Evolutionary conservation across 208 protist species (phyloP).

Genomic region (Leishmania tropica): DNA sequence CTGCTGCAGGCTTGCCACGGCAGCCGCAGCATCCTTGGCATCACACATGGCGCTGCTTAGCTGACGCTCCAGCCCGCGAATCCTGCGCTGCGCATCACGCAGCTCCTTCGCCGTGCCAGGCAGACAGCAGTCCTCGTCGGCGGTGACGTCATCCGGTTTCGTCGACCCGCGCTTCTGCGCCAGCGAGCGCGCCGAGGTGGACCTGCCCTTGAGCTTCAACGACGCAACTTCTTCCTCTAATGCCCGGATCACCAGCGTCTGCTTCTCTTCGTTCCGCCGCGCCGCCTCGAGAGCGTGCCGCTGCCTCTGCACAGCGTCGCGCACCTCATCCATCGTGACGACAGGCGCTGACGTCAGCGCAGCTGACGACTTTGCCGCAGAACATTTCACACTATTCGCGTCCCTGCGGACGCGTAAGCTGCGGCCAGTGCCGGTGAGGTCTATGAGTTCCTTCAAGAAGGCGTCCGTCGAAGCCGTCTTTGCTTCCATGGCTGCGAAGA

Average conservation of each 20-base stretch:
- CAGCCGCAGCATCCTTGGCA: slow-evolving; percentile 22
- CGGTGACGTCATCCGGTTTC: neutral
- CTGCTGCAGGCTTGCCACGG: slow-evolving; percentile 23
- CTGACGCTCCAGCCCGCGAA: slow-evolving; percentile 33
- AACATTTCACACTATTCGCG: slow-evolving; percentile 2
- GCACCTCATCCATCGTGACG: slow-evolving; percentile 40
- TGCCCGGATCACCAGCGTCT: slow-evolving; percentile 24
- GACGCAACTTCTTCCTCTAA: slow-evolving; percentile 36
- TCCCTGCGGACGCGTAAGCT: slow-evolving; percentile 30
- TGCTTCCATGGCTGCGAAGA: slow-evolving; percentile 25
- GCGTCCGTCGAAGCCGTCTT: slow-evolving; percentile 27
- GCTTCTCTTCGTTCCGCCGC: slow-evolving; percentile 17
- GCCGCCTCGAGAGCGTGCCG: slow-evolving; percentile 24
- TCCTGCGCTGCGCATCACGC: slow-evolving; percentile 22
- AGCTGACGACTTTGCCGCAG: neutral
- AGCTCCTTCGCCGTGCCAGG: slow-evolving; percentile 43
- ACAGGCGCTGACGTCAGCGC: neutral
- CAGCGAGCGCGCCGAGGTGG: neutral
- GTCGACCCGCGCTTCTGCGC: slow-evolving; percentile 10
- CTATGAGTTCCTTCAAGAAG: slow-evolving; percentile 38
- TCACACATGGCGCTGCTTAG: slow-evolving; percentile 14
- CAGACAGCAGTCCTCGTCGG: slow-evolving; percentile 21
- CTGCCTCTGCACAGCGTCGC: slow-evolving; percentile 42
- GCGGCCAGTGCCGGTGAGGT: slow-evolving; percentile 16
- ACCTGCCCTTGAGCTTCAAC: slow-evolving; percentile 19